Conservation (phyloP, 805 yeast genomes). For the Huiozyma naganishii region DNA sequence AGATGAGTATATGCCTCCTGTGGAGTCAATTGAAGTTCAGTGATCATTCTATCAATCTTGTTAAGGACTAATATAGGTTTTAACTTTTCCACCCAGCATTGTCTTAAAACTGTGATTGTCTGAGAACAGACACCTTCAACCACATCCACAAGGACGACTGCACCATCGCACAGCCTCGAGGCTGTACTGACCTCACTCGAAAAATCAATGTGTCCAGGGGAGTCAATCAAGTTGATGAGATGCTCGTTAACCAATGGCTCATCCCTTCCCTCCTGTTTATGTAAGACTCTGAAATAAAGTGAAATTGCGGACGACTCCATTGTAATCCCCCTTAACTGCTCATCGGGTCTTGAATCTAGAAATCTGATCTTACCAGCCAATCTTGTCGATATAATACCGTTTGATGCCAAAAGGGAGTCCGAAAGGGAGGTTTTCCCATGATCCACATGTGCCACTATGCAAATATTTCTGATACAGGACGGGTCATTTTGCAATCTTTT, state of each 20-base stretch:
- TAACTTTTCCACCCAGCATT: conserved; percentile 88
- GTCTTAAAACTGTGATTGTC: conserved; percentile 87
- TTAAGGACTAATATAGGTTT: conserved; percentile 83
- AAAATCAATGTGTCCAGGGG: conserved; percentile 99
- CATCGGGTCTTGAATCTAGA: conserved; percentile 90
- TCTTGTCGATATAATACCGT: conserved; percentile 90
- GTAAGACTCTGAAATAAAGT: conserved; percentile 68
- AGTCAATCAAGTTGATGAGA: conserved; percentile 84
- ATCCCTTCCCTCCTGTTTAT: conserved; percentile 31
- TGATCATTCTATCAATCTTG: conserved; percentile 77
- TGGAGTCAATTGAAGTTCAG: conserved; percentile 74
- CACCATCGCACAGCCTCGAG: conserved; percentile 93
- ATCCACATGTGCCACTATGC: conserved; percentile 95
- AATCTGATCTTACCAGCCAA: conserved; percentile 93
- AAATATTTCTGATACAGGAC: conserved; percentile 69
- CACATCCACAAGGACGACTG: conserved; percentile 88
- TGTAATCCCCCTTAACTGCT: conserved; percentile 90
- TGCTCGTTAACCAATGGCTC: conserved; percentile 58
- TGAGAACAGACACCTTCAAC: conserved; percentile 98
- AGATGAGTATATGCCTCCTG: conserved; percentile 78
- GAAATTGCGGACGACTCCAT: conserved; percentile 97
- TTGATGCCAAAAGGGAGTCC: conserved; percentile 85
- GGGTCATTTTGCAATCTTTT: conserved; percentile 60
- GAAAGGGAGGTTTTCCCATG: conserved; percentile 96
- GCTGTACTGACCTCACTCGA: conserved; percentile 95